Base-by-base conservation (phyloP, 495 filamentous ascomycete genomes). In the Hamigera avellanea region DNA sequence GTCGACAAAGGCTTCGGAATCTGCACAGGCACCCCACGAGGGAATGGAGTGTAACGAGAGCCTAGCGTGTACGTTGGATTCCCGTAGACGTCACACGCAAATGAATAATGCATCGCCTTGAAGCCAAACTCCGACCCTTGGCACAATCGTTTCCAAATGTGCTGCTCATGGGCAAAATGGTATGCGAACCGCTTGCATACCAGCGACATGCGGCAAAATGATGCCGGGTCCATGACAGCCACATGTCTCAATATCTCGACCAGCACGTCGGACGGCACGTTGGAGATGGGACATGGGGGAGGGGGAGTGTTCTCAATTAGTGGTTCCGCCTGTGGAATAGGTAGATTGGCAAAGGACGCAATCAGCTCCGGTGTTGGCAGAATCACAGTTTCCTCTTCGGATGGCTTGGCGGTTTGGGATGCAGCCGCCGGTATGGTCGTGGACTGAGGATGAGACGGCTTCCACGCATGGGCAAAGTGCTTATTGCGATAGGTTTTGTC, bases 181-280 rank as follows among this genome's bases (percentile, higher is more conserved):
- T 80, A 95, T 26, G 91, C 86, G 18, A 98, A 62, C 3, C 80
- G 72, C 51, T 84, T 89, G 63, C 91, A 95, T 0, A 95, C 89
- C 28, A 78, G 72, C 0, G 86, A 66, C 35, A 87, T 69, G n/a
- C 86, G 79, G 14, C 70, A 72, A 49, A 93, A 86, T 12, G 80
- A 73, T 2, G 80, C 82, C 0, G 93, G 64, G 42, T 98, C 91
- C n/a, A 64, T 48, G 15, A 84, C 41, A 0, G 87, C 89, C 2
- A 84, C 67, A 37, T 83, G 70, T 10, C 61, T 61, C 4, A 93
- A 50, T 35, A 89, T 78, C 32, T 86, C 73, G 7, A 83, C 66
- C 13, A 96, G 65, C 13, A 96, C 74, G 43, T 98, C 91, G 6
- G 80, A 76, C 0, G 91, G 93, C 0, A 95, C 64, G 1, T 62